Evolutionary conservation across 768 basidiomycete genomes (phyloP).

Genomic region (Clitopilus hobsonii): DNA sequence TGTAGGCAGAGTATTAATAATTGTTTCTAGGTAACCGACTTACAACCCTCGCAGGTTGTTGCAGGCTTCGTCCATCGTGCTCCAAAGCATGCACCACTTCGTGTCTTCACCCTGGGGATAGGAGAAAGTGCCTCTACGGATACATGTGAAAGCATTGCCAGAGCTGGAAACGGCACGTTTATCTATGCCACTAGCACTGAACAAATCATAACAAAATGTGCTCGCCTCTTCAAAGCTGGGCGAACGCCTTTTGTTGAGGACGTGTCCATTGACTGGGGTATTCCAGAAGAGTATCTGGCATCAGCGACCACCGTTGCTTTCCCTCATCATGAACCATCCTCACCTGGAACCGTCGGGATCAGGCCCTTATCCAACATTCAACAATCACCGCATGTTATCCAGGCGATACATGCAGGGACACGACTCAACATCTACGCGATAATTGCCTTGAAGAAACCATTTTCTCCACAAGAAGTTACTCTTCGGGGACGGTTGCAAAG

Average conservation of each 20-base stretch:
- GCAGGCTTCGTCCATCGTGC: slow-evolving; percentile 27
- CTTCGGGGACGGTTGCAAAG: slow-evolving; percentile 31
- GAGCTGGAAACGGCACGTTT: slow-evolving; percentile 45
- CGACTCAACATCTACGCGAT: slow-evolving; percentile 30
- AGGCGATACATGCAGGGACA: slow-evolving; percentile 29
- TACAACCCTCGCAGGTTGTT: slow-evolving; percentile 18
- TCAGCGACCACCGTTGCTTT: slow-evolving; percentile 13
- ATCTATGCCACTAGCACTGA: slow-evolving; percentile 42
- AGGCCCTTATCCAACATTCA: slow-evolving; percentile 24
- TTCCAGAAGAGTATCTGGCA: slow-evolving; percentile 19
- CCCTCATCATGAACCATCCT: slow-evolving; percentile 9
- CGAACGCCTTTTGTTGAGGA: slow-evolving; percentile 39
- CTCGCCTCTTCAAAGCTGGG: slow-evolving; percentile 47
- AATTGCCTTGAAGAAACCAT: slow-evolving; percentile 19
- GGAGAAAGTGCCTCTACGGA: slow-evolving; percentile 45
- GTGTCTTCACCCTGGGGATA: slow-evolving; percentile 58
- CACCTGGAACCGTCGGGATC: slow-evolving; percentile 16
- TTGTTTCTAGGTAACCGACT: slow-evolving; percentile 14
- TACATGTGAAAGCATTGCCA: slow-evolving; percentile 50
- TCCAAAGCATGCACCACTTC: slow-evolving; percentile 25
- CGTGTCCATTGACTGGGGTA: slow-evolving; percentile 47
- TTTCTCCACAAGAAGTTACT: slow-evolving; percentile 25
- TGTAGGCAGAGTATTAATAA: background rate
- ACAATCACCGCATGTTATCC: slow-evolving; percentile 28
- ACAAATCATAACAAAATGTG: slow-evolving; percentile 43